A percentile compares a stretch with the other conserved stretches of the same genome.
Conservation (phyloP, 1,284 basidiomycete species). For the Ceratobasidium sp. region DNA sequence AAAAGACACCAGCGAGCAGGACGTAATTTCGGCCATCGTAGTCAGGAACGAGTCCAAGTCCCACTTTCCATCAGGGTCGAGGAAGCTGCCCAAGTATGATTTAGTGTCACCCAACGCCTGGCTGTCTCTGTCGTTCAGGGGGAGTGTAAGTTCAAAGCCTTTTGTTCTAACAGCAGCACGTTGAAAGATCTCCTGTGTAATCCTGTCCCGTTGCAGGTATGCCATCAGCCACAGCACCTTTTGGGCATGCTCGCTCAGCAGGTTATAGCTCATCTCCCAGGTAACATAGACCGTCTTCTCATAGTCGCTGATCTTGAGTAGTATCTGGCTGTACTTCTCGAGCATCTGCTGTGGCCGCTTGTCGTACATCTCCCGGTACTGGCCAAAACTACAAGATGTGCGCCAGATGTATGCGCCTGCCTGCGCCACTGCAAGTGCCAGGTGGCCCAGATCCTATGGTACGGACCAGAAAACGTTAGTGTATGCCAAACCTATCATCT, state of each 20-base stretch:
- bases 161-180: background rate
- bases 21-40: background rate
- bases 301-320: background rate
- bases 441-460: constrained; percentile 13
- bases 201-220: constrained; percentile 11
- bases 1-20: background rate
- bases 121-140: background rate
- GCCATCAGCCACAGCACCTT: constrained; percentile 8
- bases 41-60: background rate
- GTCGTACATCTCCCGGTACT: constrained; percentile 3
- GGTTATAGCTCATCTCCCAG: constrained; percentile 19
- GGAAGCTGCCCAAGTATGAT: background rate
- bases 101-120: background rate
- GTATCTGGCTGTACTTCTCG: background rate
- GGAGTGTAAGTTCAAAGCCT: background rate
- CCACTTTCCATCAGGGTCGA: background rate
- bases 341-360: background rate
- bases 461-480: background rate
- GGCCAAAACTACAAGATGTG: background rate
- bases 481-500: too few relatives aligned
- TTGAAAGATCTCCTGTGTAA: constrained; percentile 3
- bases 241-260: background rate
- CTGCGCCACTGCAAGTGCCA: constrained; percentile 32
- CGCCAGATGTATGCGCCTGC: constrained; percentile 33
- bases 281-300: constrained; percentile 8